Evolutionary conservation across 2,329 filamentous ascomycete genomes (phyloP).

Genomic region (Colletotrichum viniferum): DNA sequence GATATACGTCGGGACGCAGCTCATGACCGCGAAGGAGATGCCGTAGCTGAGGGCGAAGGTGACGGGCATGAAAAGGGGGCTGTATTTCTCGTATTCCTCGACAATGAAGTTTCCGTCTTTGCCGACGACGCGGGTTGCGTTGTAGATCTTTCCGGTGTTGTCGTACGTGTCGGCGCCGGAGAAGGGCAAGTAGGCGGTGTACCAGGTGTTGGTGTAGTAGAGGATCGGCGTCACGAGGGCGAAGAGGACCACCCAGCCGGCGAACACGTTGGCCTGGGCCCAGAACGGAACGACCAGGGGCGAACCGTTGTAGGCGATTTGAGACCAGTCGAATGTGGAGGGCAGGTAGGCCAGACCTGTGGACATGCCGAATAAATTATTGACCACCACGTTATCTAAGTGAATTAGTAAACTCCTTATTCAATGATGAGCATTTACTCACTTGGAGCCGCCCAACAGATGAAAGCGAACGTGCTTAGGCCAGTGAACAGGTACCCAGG

Average conservation of each 20-base stretch:
- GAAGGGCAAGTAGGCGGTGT: constrained; percentile 59
- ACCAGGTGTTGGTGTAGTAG: constrained; percentile 64
- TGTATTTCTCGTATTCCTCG: constrained; percentile 53
- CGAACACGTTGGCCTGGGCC: constrained; percentile 65
- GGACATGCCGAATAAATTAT: constrained; percentile 65
- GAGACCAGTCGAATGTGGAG: constrained; percentile 35
- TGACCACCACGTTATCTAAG: constrained; percentile 64
- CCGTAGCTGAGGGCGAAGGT: constrained; percentile 39
- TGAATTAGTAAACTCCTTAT: background rate
- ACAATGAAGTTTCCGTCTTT: constrained; percentile 44
- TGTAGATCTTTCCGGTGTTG: constrained; percentile 51
- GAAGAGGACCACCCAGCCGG: constrained; percentile 63
- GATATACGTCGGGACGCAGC: constrained; percentile 42
- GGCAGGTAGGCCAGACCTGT: constrained; percentile 33
- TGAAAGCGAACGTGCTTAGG: constrained; percentile 48
- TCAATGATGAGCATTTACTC: background rate
- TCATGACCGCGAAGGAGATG: constrained; percentile 38
- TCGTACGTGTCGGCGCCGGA: constrained; percentile 56
- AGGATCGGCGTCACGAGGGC: constrained; percentile 60
- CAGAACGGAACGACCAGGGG: constrained; percentile 56
- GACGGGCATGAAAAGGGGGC: constrained; percentile 39
- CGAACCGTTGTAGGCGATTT: constrained; percentile 30
- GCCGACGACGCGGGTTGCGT: constrained; percentile 53
- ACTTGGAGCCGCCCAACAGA: constrained; percentile 48
- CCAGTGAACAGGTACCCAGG: constrained; percentile 49